Conservation (phyloP, 352 stramenopile species). For the Phytophthora syringae region DNA sequence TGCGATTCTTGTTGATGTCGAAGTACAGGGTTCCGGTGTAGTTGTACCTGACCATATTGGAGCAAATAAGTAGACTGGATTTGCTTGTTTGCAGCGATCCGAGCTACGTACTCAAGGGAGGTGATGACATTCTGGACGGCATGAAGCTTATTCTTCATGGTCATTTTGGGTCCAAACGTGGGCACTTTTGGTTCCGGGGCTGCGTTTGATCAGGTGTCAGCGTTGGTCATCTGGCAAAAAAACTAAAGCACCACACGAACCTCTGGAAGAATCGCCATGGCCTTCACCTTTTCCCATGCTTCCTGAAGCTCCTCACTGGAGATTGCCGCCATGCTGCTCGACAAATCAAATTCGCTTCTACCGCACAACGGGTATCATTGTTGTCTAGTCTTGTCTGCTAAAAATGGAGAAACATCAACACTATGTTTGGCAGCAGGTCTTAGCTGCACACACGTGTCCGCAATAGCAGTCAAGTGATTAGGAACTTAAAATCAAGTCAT, state of each 20-base stretch:
- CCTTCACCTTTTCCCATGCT: slow-evolving; percentile 75
- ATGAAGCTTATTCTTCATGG: slow-evolving; percentile 64
- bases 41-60: slow-evolving; percentile 66
- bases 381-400: slow-evolving; percentile 7
- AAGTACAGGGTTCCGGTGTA: slow-evolving; percentile 90
- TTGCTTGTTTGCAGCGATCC: not conserved
- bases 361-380: not conserved
- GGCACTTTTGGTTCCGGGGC: slow-evolving; percentile 72
- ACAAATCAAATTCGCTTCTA: slow-evolving; percentile 7
- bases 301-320: slow-evolving; percentile 70
- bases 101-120: slow-evolving; percentile 63
- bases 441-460: not conserved
- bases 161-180: slow-evolving; percentile 52
- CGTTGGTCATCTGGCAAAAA: not conserved
- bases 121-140: slow-evolving; percentile 74
- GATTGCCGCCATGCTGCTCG: slow-evolving; percentile 52
- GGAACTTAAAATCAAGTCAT: slow-evolving; percentile 31
- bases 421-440: slow-evolving; percentile 11
- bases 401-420: slow-evolving; percentile 14
- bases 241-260: slow-evolving; percentile 27
- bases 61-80: not conserved
- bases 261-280: slow-evolving; percentile 54
- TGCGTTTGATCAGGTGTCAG: slow-evolving; percentile 19
- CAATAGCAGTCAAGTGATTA: slow-evolving; percentile 31
- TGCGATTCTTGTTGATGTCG: slow-evolving; percentile 88